Evolutionary conservation across 2,329 filamentous ascomycete genomes (phyloP).

Genomic region (Arthrinium phaeospermum): DNA sequence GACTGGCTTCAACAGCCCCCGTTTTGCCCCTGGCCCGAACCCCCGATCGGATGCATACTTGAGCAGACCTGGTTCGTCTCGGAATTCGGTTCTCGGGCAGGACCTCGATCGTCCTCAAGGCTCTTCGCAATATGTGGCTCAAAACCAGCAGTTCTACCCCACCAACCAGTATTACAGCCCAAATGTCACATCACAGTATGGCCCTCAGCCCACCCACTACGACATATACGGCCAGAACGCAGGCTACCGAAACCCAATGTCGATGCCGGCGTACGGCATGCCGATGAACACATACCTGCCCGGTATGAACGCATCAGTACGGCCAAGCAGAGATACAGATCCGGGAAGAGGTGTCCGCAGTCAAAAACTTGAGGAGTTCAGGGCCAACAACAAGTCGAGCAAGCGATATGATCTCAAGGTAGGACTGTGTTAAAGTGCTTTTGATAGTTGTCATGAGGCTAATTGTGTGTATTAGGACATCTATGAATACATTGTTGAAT

Average conservation of each 20-base stretch:
- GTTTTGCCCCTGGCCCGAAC: constrained; percentile 37
- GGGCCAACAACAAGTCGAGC: constrained; percentile 73
- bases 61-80: constrained; percentile 38
- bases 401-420: constrained; percentile 80
- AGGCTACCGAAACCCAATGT: constrained; percentile 41
- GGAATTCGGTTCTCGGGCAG: constrained; percentile 40
- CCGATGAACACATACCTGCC: constrained; percentile 35
- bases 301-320: constrained; percentile 37
- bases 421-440: constrained; percentile 21
- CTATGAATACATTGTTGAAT: constrained; percentile 86
- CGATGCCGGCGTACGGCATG: constrained; percentile 42
- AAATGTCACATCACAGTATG: constrained; percentile 44
- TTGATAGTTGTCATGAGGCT: constrained; percentile 19
- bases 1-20: constrained; percentile 37
- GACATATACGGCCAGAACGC: constrained; percentile 44
- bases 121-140: constrained; percentile 39
- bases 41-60: constrained; percentile 41
- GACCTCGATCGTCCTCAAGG: constrained; percentile 47
- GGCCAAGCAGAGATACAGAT: constrained; percentile 61
- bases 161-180: constrained; percentile 22
- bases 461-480: constrained; percentile 65
- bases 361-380: constrained; percentile 79
- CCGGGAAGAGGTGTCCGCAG: constrained; percentile 69
- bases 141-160: constrained; percentile 34
- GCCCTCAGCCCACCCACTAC: constrained; percentile 38